phyloP scores from a whole-genome alignment of 495 filamentous ascomycete species.

The Annulohypoxylon moriforme region DNA sequence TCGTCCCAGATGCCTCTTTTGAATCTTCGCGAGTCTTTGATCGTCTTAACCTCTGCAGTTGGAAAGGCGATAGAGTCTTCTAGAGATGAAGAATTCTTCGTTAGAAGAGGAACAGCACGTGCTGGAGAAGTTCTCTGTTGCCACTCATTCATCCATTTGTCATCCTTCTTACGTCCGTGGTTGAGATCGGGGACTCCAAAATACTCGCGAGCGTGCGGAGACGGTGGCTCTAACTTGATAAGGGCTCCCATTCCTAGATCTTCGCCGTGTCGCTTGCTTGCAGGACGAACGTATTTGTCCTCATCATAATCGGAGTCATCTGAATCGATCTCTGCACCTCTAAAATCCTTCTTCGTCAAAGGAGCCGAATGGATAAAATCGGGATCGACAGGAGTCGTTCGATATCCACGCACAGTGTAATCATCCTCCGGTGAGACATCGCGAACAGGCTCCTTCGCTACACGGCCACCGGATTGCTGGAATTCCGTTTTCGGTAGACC shows the following conservation, averaged over 20 bases:
- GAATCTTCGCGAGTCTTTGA: conserved; percentile 31
- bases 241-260: neutral
- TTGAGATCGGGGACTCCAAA: neutral
- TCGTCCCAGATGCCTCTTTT: conserved; percentile 1
- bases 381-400: conserved; percentile 25
- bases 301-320: neutral
- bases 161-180: neutral
- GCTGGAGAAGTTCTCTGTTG: neutral
- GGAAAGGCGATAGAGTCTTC: neutral
- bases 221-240: neutral
- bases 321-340: neutral
- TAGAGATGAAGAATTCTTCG: no score
- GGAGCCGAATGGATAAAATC: conserved; percentile 38
- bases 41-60: conserved; percentile 4
- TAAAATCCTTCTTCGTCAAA: conserved; percentile 19
- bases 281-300: neutral
- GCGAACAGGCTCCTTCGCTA: conserved; percentile 1
- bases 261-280: no score
- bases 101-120: neutral
- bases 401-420: conserved; percentile 5
- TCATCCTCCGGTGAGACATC: neutral
- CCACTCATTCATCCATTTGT: neutral
- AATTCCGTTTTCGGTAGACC: conserved; percentile 14
- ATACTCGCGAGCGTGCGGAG: conserved; percentile 6
- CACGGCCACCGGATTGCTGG: neutral